Conservation (phyloP, 2,329 filamentous ascomycete genomes). For the Calonectria pseudoturangicola region DNA sequence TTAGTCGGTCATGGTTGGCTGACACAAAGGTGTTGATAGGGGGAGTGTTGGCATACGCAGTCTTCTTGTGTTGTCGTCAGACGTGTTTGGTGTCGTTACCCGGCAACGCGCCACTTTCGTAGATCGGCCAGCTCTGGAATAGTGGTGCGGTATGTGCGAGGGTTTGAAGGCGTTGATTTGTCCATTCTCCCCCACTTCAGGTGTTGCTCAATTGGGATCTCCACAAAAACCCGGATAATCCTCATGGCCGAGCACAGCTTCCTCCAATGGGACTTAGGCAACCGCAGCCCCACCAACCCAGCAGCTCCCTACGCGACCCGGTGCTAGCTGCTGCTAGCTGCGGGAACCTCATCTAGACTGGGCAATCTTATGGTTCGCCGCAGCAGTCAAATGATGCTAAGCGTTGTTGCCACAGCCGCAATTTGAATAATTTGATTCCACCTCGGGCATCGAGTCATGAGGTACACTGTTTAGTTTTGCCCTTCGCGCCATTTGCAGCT, state of each 20-base stretch:
- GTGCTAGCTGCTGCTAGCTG: slow-evolving; percentile 12
- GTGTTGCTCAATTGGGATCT: too few relatives aligned
- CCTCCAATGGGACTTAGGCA: slow-evolving; percentile 29
- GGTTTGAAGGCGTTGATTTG: too few relatives aligned
- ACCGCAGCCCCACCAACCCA: background rate
- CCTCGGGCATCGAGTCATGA: background rate
- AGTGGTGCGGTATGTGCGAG: too few relatives aligned
- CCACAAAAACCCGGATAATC: too few relatives aligned
- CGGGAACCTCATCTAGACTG: slow-evolving; percentile 3
- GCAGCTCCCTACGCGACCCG: background rate
- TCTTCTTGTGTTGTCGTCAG: slow-evolving; percentile 47
- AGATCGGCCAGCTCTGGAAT: too few relatives aligned
- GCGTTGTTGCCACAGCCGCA: slow-evolving; percentile 13
- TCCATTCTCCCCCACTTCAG: too few relatives aligned
- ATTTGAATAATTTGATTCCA: background rate
- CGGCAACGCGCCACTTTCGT: slow-evolving; percentile 46
- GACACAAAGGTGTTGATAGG: slow-evolving; percentile 45
- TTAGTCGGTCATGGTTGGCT: slow-evolving; percentile 51
- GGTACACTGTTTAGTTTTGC: background rate
- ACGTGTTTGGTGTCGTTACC: slow-evolving; percentile 55
- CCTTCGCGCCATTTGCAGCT: slow-evolving; percentile 7
- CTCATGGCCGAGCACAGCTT: slow-evolving; percentile 36
- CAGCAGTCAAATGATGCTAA: background rate
- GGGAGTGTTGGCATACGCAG: background rate
- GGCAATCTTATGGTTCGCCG: background rate